Percentiles rank a stretch among this genome's conserved stretches.
Evolutionary conservation across 2,329 filamentous ascomycete genomes (phyloP).

Genomic region (Verticillium nonalfalfae): DNA sequence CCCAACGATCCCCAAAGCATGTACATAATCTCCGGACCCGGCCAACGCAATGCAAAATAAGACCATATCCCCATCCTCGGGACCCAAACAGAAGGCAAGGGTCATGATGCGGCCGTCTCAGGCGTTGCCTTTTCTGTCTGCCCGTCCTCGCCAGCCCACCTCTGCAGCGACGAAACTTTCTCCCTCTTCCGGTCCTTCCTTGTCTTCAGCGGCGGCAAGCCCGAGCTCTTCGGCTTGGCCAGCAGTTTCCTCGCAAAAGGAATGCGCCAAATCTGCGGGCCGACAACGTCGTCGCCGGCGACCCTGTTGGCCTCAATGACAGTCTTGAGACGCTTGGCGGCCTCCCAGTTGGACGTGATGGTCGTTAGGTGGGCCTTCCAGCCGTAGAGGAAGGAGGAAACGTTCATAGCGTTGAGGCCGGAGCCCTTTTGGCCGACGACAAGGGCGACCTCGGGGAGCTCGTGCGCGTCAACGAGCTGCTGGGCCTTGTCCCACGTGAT

Average conservation of each 20-base stretch:
- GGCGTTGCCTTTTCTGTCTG: neutral
- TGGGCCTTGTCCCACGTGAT: conserved; percentile 19
- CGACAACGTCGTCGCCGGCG: conserved; percentile 1
- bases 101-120: neutral
- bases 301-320: conserved; percentile 7
- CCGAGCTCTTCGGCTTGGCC: conserved; percentile 4
- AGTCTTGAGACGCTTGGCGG: conserved; percentile 10
- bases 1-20: too few species aligned
- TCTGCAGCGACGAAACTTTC: conserved; percentile 6
- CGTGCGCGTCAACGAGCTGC: conserved; percentile 18
- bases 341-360: conserved; percentile 33
- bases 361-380: conserved; percentile 27
- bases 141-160: neutral
- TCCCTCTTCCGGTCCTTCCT: conserved; percentile 8
- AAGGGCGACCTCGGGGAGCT: conserved; percentile 24
- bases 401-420: conserved; percentile 27
- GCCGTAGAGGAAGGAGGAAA: conserved; percentile 32
- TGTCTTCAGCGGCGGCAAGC: conserved; percentile 4
- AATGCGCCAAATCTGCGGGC: conserved; percentile 11
- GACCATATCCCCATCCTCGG: neutral
- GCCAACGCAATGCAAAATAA: neutral
- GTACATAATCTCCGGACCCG: neutral
- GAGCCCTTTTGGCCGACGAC: conserved; percentile 22
- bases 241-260: conserved; percentile 11
- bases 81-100: neutral